Evolutionary conservation across 805 yeast species (phyloP).

Genomic region (Candida pseudofarinosa): DNA sequence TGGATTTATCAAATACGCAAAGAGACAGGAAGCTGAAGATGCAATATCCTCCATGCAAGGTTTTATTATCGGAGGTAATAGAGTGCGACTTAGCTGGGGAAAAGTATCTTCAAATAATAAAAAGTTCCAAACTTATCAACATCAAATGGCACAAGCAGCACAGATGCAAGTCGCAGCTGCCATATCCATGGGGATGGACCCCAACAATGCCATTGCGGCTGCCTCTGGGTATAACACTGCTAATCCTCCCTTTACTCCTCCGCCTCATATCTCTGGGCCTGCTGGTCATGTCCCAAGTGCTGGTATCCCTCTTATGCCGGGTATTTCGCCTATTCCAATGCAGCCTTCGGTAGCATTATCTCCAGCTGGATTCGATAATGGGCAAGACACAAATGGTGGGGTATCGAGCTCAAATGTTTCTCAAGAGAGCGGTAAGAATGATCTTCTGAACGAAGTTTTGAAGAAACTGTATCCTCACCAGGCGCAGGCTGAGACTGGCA

Average conservation of each 20-base stretch:
- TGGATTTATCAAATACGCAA: constrained; percentile 81
- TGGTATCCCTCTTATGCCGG: constrained; percentile 6
- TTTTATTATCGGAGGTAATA: constrained; percentile 76
- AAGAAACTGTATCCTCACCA: neutral
- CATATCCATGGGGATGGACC: constrained; percentile 36
- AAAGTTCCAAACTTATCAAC: constrained; percentile 29
- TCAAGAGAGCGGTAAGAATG: neutral
- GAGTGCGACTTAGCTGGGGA: constrained; percentile 88
- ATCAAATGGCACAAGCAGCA: constrained; percentile 29
- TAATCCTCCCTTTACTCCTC: constrained; percentile 11
- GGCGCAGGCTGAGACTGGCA: neutral
- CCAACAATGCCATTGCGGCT: constrained; percentile 26
- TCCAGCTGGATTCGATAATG: neutral
- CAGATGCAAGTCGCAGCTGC: constrained; percentile 38
- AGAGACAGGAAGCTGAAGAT: constrained; percentile 76
- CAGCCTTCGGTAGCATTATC: constrained; percentile 3
- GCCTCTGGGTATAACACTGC: constrained; percentile 18
- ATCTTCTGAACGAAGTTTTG: neutral
- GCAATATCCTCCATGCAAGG: constrained; percentile 90
- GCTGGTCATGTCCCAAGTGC: constrained; percentile 7
- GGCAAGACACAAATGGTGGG: neutral
- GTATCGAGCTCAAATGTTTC: neutral
- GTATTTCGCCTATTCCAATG: constrained; percentile 11
- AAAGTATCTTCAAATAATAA: constrained; percentile 39
- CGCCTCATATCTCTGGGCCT: constrained; percentile 5